phyloP scores from a whole-genome alignment of 495 filamentous ascomycete genomes.

The Zalerion maritima region DNA sequence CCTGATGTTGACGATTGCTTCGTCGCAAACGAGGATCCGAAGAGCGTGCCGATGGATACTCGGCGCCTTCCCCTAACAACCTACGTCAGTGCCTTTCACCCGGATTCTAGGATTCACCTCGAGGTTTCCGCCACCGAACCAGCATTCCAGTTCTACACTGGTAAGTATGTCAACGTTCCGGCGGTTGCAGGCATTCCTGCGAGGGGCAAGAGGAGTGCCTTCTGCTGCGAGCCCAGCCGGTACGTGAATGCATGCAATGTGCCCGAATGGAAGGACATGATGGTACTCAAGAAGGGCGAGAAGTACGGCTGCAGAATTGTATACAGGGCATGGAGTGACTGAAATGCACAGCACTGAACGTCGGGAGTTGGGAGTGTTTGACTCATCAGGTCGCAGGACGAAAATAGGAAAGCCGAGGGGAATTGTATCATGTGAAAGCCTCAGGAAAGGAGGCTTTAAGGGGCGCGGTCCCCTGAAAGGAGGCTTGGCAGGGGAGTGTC shows the following conservation, averaged over 20 bases:
- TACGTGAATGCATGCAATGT: slow-evolving; percentile 81
- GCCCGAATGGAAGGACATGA: slow-evolving; percentile 60
- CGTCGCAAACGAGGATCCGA: slow-evolving; percentile 49
- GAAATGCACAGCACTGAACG: too few relatives aligned
- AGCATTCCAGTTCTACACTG: slow-evolving; percentile 93
- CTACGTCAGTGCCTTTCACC: slow-evolving; percentile 54
- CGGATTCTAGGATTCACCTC: slow-evolving; percentile 56
- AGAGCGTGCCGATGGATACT: slow-evolving; percentile 60
- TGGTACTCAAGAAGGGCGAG: slow-evolving; percentile 64
- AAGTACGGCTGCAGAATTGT: slow-evolving; percentile 63
- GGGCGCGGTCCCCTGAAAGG: too few relatives aligned
- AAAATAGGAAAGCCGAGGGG: too few relatives aligned
- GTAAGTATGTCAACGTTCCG: slow-evolving; percentile 67
- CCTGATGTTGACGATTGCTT: slow-evolving; percentile 88
- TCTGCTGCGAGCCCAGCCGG: slow-evolving; percentile 82
- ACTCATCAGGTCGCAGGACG: too few relatives aligned
- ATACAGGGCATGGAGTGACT: slow-evolving; percentile 67
- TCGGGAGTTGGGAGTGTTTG: too few relatives aligned
- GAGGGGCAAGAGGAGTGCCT: slow-evolving; percentile 51
- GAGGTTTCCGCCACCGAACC: slow-evolving; percentile 83
- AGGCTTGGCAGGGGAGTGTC: too few relatives aligned
- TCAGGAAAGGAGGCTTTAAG: too few relatives aligned
- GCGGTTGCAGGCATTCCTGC: slow-evolving; percentile 48
- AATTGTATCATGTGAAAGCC: too few relatives aligned
- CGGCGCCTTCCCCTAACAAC: slow-evolving; percentile 45